A percentile compares a stretch with the other conserved stretches of the same genome.
These are phyloP conservation scores for Phytopythium helicoides DNA, from an alignment of 352 stramenopile genomes.

Conservation along the genomic window DNA sequence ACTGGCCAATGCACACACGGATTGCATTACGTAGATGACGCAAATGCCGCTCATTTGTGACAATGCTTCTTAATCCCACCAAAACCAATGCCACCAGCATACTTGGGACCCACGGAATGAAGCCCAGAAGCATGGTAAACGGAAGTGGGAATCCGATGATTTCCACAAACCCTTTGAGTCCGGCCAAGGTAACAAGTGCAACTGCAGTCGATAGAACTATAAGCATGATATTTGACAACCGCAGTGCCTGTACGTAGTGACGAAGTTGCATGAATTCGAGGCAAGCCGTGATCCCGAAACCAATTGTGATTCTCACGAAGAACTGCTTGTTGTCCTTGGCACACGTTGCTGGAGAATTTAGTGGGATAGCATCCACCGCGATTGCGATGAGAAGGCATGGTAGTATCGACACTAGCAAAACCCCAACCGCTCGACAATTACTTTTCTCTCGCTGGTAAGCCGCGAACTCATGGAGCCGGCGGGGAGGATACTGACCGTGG, in stretches of 20 bases:
- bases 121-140: constrained; percentile 23
- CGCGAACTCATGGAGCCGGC: constrained; percentile 8
- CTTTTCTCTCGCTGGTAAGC: constrained; percentile 7
- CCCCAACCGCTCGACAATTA: constrained; percentile 2
- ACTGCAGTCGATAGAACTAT: too few species aligned
- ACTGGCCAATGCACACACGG: too few species aligned
- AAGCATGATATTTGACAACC: constrained; percentile 1
- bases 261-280: constrained; percentile 19
- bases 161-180: constrained; percentile 8
- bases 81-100: constrained; percentile 11
- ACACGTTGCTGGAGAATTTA: constrained; percentile 8
- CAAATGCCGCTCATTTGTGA: background rate
- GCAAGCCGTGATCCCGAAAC: constrained; percentile 17
- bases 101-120: constrained; percentile 8
- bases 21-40: too few species aligned
- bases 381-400: constrained; percentile 16
- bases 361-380: constrained; percentile 15
- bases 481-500: constrained; percentile 6
- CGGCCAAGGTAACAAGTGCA: background rate
- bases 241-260: constrained; percentile 13
- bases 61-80: constrained; percentile 10
- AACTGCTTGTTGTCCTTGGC: constrained; percentile 14
- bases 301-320: constrained; percentile 9
- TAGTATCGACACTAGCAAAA: constrained; percentile 9
- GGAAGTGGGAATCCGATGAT: constrained; percentile 31